phyloP scores from a whole-genome alignment of 2,329 filamentous ascomycete genomes.

The Xylaria multiplex region DNA sequence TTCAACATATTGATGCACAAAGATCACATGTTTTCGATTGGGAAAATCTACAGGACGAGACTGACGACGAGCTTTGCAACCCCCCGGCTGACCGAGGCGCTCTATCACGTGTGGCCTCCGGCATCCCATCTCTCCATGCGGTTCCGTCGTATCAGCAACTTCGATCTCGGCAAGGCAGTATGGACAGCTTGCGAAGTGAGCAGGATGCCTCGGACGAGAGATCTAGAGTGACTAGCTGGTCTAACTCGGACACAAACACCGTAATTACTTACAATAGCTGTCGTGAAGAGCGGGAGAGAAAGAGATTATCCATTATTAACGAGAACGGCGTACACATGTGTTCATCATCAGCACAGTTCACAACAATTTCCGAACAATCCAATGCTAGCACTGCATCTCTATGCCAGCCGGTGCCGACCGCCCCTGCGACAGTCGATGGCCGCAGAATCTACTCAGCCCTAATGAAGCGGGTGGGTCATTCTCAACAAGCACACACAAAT shows the following conservation, averaged over 20 bases:
- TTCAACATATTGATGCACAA: constrained; percentile 64
- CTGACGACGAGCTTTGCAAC: constrained; percentile 34
- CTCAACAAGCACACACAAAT: constrained; percentile 43
- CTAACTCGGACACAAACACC: constrained; percentile 68
- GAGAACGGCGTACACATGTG: constrained; percentile 61
- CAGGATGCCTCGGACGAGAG: constrained; percentile 59
- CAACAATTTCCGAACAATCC: constrained; percentile 42
- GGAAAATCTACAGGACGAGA: constrained; percentile 26
- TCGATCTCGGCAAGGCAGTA: constrained; percentile 64
- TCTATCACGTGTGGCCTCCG: constrained; percentile 60
- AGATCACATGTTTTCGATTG: constrained; percentile 46
- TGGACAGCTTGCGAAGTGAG: constrained; percentile 60
- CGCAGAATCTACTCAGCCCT: constrained; percentile 71
- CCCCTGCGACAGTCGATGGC: constrained; percentile 58
- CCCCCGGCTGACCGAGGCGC: constrained; percentile 42
- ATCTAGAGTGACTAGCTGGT: constrained; percentile 79
- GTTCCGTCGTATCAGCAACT: constrained; percentile 58
- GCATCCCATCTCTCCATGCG: constrained; percentile 61
- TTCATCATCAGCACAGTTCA: constrained; percentile 51
- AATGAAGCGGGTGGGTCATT: constrained; percentile 64
- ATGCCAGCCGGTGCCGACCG: constrained; percentile 23
- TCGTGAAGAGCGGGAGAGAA: constrained; percentile 59
- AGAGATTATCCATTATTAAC: constrained; percentile 72
- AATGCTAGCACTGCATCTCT: constrained; percentile 34
- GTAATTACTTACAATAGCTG: constrained; percentile 57